phyloP scores from a whole-genome alignment of 176 grass and related monocot genomes.

The Oryza longistaminata region DNA sequence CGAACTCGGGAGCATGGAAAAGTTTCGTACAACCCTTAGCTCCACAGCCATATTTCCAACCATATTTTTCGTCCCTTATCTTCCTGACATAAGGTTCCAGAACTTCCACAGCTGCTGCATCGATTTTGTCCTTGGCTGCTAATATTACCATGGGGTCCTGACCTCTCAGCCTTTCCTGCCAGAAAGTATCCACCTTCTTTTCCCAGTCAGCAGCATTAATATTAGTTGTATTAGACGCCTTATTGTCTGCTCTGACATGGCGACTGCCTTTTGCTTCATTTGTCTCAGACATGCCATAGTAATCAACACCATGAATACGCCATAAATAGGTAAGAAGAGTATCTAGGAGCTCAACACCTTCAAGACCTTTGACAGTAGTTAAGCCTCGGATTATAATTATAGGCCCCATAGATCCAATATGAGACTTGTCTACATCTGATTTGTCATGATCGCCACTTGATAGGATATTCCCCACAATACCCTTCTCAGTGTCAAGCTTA shows the following conservation, averaged over 20 bases:
- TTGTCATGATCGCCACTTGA: constrained; percentile 68
- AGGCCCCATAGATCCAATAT: constrained; percentile 97
- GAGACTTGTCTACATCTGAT: constrained; percentile 71
- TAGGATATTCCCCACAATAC: constrained; percentile 75
- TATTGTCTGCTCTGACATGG: constrained; percentile 79
- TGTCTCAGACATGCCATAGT: constrained; percentile 83
- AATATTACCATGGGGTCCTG: constrained; percentile 81
- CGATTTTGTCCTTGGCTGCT: constrained; percentile 91
- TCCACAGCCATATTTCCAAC: constrained; percentile 99
- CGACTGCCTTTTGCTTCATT: constrained; percentile 77
- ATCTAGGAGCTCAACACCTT: constrained; percentile 92
- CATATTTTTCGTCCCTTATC: constrained; percentile 99
- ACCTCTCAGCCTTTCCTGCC: constrained; percentile 76
- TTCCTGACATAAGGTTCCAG: constrained; percentile 88
- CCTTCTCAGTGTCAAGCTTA: constrained; percentile 93
- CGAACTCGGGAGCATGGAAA: constrained; percentile 98
- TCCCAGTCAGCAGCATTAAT: constrained; percentile 74
- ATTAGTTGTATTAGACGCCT: constrained; percentile 58
- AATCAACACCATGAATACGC: constrained; percentile 96
- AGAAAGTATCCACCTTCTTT: constrained; percentile 88
- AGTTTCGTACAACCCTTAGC: constrained; percentile 98
- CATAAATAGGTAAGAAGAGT: constrained; percentile 91
- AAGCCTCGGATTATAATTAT: constrained; percentile 94
- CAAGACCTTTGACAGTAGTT: constrained; percentile 93
- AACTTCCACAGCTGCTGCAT: constrained; percentile 82